Percentiles rank a stretch among this genome's conserved stretches.
Evolutionary conservation across 1,284 basidiomycete species (phyloP).

Genomic region (Rhodotorula mucilaginosa): DNA sequence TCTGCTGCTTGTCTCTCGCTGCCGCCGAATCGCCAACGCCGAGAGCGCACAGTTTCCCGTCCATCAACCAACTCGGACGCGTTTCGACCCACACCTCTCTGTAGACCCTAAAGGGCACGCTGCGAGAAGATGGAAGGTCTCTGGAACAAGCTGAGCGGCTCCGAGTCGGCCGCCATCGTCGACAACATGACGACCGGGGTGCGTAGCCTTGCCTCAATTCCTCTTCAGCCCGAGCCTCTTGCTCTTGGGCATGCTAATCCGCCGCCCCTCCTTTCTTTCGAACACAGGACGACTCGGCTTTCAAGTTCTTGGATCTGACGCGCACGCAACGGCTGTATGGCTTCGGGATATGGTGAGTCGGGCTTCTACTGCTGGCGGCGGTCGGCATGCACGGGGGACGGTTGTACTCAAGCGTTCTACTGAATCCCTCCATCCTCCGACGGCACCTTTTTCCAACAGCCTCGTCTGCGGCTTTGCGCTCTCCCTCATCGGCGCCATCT

Average conservation of each 20-base stretch:
- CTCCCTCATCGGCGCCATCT: constrained; percentile 73
- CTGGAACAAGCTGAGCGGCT: constrained; percentile 36
- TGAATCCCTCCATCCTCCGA: background rate
- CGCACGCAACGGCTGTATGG: constrained; percentile 77
- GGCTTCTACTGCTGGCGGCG: background rate
- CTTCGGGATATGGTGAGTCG: constrained; percentile 71
- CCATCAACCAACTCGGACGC: background rate
- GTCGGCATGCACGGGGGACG: background rate
- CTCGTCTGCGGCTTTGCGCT: constrained; percentile 51
- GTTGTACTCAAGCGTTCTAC: background rate
- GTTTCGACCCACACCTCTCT: no score
- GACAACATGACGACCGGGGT: constrained; percentile 27
- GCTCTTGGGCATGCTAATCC: no score
- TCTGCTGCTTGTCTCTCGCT: no score
- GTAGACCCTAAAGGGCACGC: background rate
- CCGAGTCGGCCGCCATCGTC: constrained; percentile 28
- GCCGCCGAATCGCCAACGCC: no score
- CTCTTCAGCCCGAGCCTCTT: background rate
- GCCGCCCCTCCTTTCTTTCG: background rate
- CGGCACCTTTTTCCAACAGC: background rate
- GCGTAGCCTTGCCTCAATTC: background rate
- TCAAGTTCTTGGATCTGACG: constrained; percentile 71
- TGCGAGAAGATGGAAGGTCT: constrained; percentile 29
- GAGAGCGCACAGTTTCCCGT: no score
- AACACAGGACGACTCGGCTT: constrained; percentile 54